phyloP scores from a whole-genome alignment of 2,329 filamentous ascomycete species.

The Verticillium longisporum region DNA sequence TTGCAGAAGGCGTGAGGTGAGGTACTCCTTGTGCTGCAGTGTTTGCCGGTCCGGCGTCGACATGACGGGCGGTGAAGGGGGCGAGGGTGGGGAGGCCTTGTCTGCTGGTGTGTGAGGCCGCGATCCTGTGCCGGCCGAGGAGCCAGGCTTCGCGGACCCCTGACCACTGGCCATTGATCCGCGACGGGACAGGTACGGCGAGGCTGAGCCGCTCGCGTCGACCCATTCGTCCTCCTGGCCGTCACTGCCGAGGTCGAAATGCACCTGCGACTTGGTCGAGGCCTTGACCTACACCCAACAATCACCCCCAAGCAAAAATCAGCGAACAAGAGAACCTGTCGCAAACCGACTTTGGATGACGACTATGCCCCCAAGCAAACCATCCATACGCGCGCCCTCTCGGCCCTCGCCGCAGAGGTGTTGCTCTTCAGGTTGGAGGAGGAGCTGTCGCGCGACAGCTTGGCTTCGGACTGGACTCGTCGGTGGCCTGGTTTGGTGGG shows the following conservation, averaged over 20 bases:
- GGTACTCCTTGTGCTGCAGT: slow-evolving; percentile 53
- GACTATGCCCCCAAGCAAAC: no score
- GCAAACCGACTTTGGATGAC: no score
- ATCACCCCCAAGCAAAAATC: no score
- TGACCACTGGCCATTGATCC: slow-evolving; percentile 30
- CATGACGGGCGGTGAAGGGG: slow-evolving; percentile 9
- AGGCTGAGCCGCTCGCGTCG: slow-evolving; percentile 58
- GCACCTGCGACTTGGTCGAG: slow-evolving; percentile 43
- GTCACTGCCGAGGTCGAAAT: slow-evolving; percentile 56
- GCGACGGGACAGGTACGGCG: slow-evolving; percentile 47
- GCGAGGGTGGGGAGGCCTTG: slow-evolving; percentile 13
- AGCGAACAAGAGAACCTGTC: no score
- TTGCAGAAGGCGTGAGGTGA: slow-evolving; percentile 61
- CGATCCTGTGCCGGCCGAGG: slow-evolving; percentile 21
- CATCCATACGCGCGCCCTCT: no score
- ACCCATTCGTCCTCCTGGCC: slow-evolving; percentile 56
- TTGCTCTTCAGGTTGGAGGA: slow-evolving; percentile 44
- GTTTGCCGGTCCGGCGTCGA: slow-evolving; percentile 31
- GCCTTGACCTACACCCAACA: slow-evolving; percentile 34
- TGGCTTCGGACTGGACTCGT: slow-evolving; percentile 28
- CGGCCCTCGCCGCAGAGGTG: slow-evolving; percentile 44
- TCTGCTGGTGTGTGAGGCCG: slow-evolving; percentile 25
- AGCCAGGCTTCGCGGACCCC: slow-evolving; percentile 33
- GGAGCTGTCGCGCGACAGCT: slow-evolving; percentile 37
- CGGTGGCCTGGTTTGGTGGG: slow-evolving; percentile 17